A percentile compares a stretch with the other conserved stretches of the same genome.
Evolutionary conservation across 1,139 yeast genomes (phyloP).

Genomic region (Trichomonascaceae sp.): DNA sequence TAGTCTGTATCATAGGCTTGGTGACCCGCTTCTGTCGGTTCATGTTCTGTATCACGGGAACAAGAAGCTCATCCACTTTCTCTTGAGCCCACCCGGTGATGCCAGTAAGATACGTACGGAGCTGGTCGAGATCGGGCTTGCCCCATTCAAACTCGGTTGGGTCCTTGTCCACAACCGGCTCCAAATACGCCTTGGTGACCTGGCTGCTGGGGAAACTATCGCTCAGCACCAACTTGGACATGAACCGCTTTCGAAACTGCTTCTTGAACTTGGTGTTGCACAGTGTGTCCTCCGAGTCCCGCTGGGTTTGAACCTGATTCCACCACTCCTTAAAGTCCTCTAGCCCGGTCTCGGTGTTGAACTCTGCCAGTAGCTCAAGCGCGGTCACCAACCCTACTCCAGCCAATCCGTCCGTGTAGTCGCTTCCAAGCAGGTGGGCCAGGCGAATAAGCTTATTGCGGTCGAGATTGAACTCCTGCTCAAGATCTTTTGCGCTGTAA

Average conservation of each 20-base stretch:
- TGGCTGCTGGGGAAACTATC: conserved; percentile 55
- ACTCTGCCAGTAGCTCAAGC: conserved; percentile 86
- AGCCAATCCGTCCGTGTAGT: conserved; percentile 81
- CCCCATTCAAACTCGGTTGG: conserved; percentile 81
- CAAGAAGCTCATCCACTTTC: conserved; percentile 67
- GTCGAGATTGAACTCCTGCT: conserved; percentile 49
- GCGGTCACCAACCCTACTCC: conserved; percentile 93
- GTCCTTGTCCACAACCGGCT: conserved; percentile 79
- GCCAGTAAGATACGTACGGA: conserved; percentile 54
- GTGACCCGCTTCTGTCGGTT: conserved; percentile 36
- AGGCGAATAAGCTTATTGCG: conserved; percentile 56
- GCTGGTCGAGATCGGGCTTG: conserved; percentile 65
- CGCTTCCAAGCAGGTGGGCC: conserved; percentile 81
- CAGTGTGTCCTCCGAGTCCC: conserved; percentile 13
- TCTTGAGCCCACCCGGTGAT: conserved; percentile 76
- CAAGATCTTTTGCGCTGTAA: conserved; percentile 51
- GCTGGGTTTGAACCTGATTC: conserved; percentile 29
- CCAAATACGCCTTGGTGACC: conserved; percentile 58
- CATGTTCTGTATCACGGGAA: conserved; percentile 78
- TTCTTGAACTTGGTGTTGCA: conserved; percentile 21
- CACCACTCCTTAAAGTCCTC: conserved; percentile 45
- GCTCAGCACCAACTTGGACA: conserved; percentile 52
- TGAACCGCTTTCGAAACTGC: conserved; percentile 41
- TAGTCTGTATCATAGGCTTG: conserved; percentile 8
- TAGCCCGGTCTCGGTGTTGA: conserved; percentile 31